Evolutionary conservation across 2,329 filamentous ascomycete genomes (phyloP), one percentile per base, ranked within the genome.

Genomic region (Aphanocladium album): DNA sequence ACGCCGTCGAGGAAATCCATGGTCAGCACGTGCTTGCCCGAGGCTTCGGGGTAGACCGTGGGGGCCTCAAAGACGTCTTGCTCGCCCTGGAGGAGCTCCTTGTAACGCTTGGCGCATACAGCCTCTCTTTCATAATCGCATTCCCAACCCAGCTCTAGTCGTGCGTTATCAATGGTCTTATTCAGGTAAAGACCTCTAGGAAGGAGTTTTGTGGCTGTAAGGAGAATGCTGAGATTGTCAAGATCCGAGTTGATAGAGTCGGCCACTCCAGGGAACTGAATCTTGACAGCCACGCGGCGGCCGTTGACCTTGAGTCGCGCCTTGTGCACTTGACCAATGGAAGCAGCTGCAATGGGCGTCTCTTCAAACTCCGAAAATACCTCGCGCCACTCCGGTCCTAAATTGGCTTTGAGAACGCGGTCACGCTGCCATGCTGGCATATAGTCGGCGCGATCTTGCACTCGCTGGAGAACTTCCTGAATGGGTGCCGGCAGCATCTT

Each of bases 191-290:
- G 80, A 0, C 95, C 95, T 70, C 90, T 93, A 1, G 95, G 96
- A 0, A 99, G 82, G 27, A 99, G 84, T 61, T 90, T 88, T 5
- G 93, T 96, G 27, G 95, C 95, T 6, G 91, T 95, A 14, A 99
- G 84, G 1, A 99, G 86, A 60, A 99, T 83, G 9, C 89, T 91
- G 35, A 99, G 83, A 69, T 99, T 99, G 75, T 91, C 96, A 1
- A 99, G 83, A 69, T 99, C 95, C 1, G 93, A 97, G 74, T 96
- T 92, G 72, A 99, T 99, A 4, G 93, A 98, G 73, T 91, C 88
- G 19, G 93, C 91, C 1, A 99, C 95, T 16, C 96, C 96, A 0
- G 95, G 95, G 68, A 99, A 99, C 74, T 99, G 95, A 11, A 99
- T 88, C 75, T 99, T 99, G 69, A 99, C 93, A 3, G 95, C 95